Evolutionary conservation across 805 yeast species (phyloP).

Genomic region (Kockiozyma suomiensis): DNA sequence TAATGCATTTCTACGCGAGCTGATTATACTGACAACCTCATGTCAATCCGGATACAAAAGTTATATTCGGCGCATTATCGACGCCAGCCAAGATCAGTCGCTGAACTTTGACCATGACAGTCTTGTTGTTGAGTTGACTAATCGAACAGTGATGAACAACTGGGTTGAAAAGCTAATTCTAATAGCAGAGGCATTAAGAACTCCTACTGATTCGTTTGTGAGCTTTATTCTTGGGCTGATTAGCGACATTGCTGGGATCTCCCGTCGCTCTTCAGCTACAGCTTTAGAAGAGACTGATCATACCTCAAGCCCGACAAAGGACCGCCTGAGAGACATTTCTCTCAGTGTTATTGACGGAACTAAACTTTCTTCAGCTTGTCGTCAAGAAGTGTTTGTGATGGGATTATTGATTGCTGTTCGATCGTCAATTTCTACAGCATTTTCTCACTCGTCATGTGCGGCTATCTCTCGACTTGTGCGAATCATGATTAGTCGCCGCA

Average conservation of each 20-base stretch:
- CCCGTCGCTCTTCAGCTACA: background rate
- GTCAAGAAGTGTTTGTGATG: conserved; percentile 9
- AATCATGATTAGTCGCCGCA: conserved; percentile 7
- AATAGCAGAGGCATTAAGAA: conserved; percentile 24
- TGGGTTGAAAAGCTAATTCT: conserved; percentile 22
- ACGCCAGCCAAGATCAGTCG: background rate
- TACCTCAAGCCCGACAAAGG: background rate
- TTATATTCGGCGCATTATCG: conserved; percentile 10
- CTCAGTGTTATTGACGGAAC: conserved; percentile 19
- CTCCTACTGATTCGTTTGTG: conserved; percentile 25
- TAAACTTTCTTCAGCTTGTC: conserved; percentile 6
- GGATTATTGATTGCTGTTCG: conserved; percentile 9
- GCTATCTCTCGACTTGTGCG: conserved; percentile 8
- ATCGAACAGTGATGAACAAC: background rate
- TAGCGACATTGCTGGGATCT: background rate
- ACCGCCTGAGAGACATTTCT: conserved; percentile 6
- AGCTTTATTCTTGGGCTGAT: conserved; percentile 4
- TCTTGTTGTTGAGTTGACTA: conserved; percentile 8
- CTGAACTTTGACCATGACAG: conserved; percentile 19
- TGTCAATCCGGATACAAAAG: background rate
- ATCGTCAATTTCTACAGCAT: conserved; percentile 7
- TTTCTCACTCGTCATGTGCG: conserved; percentile 7
- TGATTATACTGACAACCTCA: conserved; percentile 7
- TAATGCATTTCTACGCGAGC: conserved; percentile 13
- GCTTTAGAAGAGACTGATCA: background rate